Evolutionary conservation across 441 rosid species (phyloP).

Genomic region (Syzygium syzygioides): DNA sequence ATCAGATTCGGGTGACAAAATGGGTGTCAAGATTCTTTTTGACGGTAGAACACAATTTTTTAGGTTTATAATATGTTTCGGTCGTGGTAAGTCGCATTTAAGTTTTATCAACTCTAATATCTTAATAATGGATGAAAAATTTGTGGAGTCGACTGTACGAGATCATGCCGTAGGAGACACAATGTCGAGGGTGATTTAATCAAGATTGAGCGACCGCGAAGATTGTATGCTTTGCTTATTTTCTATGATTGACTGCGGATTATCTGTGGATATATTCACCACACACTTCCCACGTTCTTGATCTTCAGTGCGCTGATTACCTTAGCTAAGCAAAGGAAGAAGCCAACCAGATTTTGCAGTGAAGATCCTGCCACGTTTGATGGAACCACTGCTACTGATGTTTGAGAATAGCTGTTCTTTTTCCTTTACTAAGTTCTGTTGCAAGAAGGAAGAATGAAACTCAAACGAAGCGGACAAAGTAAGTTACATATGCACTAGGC

Average conservation of each 20-base stretch:
- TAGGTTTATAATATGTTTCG: neutral
- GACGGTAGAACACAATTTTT: neutral
- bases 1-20: neutral
- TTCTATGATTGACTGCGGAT: neutral
- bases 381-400: neutral
- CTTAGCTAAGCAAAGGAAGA: neutral
- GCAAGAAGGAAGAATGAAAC: neutral
- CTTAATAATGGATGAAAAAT: neutral
- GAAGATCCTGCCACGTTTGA: neutral
- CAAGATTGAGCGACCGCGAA: neutral
- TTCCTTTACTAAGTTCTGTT: neutral
- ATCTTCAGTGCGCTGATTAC: neutral
- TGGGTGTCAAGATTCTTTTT: neutral
- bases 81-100: neutral
- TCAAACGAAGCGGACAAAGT: neutral
- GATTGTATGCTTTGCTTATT: neutral
- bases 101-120: neutral
- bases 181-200: neutral
- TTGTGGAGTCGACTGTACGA: too few species aligned
- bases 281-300: neutral
- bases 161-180: neutral
- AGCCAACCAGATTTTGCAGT: neutral
- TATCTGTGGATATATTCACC: neutral
- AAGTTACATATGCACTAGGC: neutral
- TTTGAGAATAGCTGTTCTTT: neutral